Evolutionary conservation across 768 basidiomycete genomes (phyloP).

Genomic region (Wakefieldia striispora): DNA sequence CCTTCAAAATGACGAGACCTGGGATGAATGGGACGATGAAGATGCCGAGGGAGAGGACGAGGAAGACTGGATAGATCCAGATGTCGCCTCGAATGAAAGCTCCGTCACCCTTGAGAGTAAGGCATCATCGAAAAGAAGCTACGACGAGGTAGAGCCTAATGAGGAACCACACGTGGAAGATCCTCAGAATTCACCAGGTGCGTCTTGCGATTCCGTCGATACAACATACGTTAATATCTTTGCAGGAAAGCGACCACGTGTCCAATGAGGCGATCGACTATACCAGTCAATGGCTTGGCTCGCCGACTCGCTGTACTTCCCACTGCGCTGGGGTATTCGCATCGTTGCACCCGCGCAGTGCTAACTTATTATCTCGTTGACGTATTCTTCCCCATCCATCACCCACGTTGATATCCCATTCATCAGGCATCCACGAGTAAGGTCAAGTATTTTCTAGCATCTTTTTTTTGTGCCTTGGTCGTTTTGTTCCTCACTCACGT

Average conservation of each 20-base stretch:
- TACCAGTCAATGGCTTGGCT: background rate
- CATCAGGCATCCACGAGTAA: slow-evolving; percentile 17
- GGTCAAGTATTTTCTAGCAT: slow-evolving; percentile 28
- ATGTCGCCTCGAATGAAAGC: slow-evolving; percentile 49
- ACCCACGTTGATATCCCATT: slow-evolving; percentile 3
- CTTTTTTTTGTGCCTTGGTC: slow-evolving; percentile 1
- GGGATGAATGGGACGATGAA: slow-evolving; percentile 33
- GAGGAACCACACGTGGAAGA: slow-evolving; percentile 38
- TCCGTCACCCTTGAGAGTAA: slow-evolving; percentile 57
- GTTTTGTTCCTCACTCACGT: background rate
- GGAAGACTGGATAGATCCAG: slow-evolving; percentile 45
- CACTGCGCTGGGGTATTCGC: slow-evolving; percentile 3
- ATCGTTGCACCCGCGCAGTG: slow-evolving; percentile 5
- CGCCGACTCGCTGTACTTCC: background rate
- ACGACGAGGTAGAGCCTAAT: slow-evolving; percentile 45
- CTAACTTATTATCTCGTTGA: slow-evolving; percentile 29
- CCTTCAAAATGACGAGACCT: slow-evolving; percentile 16
- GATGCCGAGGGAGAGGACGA: slow-evolving; percentile 49
- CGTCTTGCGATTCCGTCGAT: background rate
- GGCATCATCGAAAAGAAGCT: slow-evolving; percentile 46
- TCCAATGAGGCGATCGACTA: slow-evolving; percentile 28
- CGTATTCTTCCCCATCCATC: slow-evolving; percentile 9
- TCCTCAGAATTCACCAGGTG: slow-evolving; percentile 47
- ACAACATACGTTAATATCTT: background rate
- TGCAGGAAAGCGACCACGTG: slow-evolving; percentile 46